phyloP scores from a whole-genome alignment of 1,284 basidiomycete genomes.

The Irpex sp. region DNA sequence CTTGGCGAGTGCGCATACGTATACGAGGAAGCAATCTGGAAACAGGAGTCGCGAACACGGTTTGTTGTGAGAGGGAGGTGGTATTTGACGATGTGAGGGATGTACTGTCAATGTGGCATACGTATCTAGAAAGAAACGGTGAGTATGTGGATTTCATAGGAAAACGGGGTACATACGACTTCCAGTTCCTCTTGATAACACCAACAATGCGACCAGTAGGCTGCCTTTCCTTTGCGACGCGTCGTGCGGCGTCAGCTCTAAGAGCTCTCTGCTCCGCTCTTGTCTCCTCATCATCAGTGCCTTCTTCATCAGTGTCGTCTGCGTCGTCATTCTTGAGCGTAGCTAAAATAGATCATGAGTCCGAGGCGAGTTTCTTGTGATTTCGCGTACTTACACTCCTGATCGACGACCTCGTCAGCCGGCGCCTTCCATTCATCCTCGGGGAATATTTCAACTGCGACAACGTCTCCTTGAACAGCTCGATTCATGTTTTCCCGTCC shows the following conservation, averaged over 20 bases:
- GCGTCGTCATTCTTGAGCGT: slow-evolving; percentile 89
- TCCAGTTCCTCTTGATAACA: slow-evolving; percentile 93
- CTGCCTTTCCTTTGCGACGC: slow-evolving; percentile 54
- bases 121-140: slow-evolving; percentile 54
- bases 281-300: slow-evolving; percentile 44
- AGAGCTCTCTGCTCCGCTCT: slow-evolving; percentile 49
- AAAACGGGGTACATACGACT: slow-evolving; percentile 49
- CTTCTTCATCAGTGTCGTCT: slow-evolving; percentile 67
- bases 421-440: slow-evolving; percentile 93
- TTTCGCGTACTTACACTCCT: slow-evolving; percentile 59
- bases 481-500: slow-evolving; percentile 96
- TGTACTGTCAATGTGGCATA: slow-evolving; percentile 92
- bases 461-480: slow-evolving; percentile 90
- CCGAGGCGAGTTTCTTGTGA: slow-evolving; percentile 1
- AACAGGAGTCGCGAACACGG: slow-evolving; percentile 93
- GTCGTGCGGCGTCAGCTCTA: slow-evolving; percentile 36
- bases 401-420: slow-evolving; percentile 90
- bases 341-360: slow-evolving; percentile 37
- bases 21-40: slow-evolving; percentile 93
- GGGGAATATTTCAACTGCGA: slow-evolving; percentile 87
- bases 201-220: slow-evolving; percentile 94
- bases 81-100: slow-evolving; percentile 79
- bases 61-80: slow-evolving; percentile 85
- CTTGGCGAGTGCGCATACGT: slow-evolving; percentile 92
- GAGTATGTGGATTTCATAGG: not conserved